phyloP scores from a whole-genome alignment of 1,284 basidiomycete genomes.

The Austropuccinia psidii region DNA sequence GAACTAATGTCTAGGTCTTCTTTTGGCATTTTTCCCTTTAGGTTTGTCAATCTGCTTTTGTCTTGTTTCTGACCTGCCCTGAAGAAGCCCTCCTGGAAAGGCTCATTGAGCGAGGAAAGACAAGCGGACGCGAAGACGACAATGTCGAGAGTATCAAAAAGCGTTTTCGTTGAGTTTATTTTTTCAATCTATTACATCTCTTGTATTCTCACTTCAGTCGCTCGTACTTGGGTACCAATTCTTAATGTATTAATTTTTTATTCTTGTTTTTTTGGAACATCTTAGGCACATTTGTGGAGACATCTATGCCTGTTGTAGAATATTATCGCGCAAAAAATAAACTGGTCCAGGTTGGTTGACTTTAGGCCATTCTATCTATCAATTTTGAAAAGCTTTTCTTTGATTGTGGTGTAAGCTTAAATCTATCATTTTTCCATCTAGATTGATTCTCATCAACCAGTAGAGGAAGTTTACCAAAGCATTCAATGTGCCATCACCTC shows the following conservation, averaged over 20 bases:
- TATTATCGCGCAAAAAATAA: slow-evolving; percentile 66
- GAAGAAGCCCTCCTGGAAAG: slow-evolving; percentile 81
- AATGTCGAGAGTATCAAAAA: slow-evolving; percentile 94
- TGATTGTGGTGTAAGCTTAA: neutral
- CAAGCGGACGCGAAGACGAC: slow-evolving; percentile 90
- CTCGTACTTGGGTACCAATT: neutral
- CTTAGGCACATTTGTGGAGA: slow-evolving; percentile 75
- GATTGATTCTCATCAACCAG: slow-evolving; percentile 20
- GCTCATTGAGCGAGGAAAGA: slow-evolving; percentile 81
- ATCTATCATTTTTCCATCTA: neutral
- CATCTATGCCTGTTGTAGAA: slow-evolving; percentile 94
- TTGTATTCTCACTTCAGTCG: neutral
- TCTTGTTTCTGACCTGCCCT: slow-evolving; percentile 82
- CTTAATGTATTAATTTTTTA: neutral
- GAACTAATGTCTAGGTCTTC: neutral
- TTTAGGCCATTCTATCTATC: neutral
- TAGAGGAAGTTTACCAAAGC: slow-evolving; percentile 31
- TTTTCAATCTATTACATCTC: neutral
- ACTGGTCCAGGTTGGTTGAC: slow-evolving; percentile 62
- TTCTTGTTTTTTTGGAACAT: neutral
- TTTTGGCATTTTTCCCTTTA: slow-evolving; percentile 44
- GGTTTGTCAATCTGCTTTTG: slow-evolving; percentile 71
- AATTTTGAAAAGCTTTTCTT: neutral
- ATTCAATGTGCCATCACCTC: slow-evolving; percentile 13
- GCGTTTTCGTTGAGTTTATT: slow-evolving; percentile 66